Evolutionary conservation across 495 filamentous ascomycete species (phyloP).

Genomic region (Penicillium alfredii): DNA sequence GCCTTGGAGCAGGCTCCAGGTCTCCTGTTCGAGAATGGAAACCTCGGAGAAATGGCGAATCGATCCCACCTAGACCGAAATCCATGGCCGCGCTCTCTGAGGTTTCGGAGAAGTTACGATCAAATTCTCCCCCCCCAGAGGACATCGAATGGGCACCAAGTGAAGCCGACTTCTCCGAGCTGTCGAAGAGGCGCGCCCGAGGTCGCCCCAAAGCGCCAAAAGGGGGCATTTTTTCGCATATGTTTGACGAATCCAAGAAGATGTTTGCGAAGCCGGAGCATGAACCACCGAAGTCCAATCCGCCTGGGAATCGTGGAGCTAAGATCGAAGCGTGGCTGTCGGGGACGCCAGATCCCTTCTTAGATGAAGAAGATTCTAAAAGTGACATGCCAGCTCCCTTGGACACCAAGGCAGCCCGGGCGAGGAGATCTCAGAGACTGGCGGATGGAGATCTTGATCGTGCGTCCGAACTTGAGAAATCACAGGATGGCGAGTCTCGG

Average conservation of each 20-base stretch:
- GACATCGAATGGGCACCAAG: constrained; percentile 39
- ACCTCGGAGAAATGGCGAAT: constrained; percentile 14
- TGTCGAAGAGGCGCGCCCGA: constrained; percentile 36
- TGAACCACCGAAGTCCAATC: constrained; percentile 41
- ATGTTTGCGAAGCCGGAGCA: constrained; percentile 50
- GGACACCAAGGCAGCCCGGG: constrained; percentile 32
- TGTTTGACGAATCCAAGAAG: constrained; percentile 47
- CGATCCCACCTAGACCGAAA: constrained; percentile 20
- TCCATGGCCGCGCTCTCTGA: constrained; percentile 18
- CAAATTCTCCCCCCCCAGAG: constrained; percentile 23
- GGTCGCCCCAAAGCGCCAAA: constrained; percentile 37
- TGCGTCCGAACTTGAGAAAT: constrained; percentile 17
- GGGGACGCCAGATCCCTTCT: constrained; percentile 65
- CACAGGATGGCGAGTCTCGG: constrained; percentile 20
- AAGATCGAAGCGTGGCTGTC: constrained; percentile 76
- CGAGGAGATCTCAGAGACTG: constrained; percentile 22
- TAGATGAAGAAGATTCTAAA: constrained; percentile 42
- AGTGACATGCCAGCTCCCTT: constrained; percentile 42
- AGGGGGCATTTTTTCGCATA: constrained; percentile 44
- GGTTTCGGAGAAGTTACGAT: constrained; percentile 19
- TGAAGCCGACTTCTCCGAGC: constrained; percentile 42
- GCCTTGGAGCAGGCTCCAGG: not conserved
- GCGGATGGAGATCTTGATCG: constrained; percentile 14
- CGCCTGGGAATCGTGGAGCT: constrained; percentile 32
- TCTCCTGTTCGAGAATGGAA: constrained; percentile 12